A percentile compares a stretch with the other conserved stretches of the same genome.
These are phyloP conservation scores for Albugo candida DNA, from an alignment of 352 stramenopile genomes.

Conservation along the genomic window DNA sequence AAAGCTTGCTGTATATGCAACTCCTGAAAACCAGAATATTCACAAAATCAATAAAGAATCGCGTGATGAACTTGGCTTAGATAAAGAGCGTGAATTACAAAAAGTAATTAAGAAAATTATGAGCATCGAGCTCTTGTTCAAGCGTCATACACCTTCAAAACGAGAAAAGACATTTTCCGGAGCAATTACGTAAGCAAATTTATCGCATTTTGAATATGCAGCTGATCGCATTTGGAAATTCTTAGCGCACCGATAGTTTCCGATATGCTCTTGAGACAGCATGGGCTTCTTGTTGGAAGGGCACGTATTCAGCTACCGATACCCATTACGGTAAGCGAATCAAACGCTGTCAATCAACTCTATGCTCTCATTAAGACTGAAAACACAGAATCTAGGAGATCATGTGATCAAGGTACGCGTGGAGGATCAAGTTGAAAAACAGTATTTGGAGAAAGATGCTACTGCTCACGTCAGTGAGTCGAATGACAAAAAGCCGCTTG, in stretches of 20 bases:
- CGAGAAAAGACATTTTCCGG: slow-evolving; percentile 19
- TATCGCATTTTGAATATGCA: neutral
- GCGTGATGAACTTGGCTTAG: slow-evolving; percentile 19
- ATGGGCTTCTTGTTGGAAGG: slow-evolving; percentile 59
- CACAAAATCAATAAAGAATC: slow-evolving; percentile 55
- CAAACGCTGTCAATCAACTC: neutral
- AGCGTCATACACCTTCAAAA: slow-evolving; percentile 49
- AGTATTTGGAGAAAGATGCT: slow-evolving; percentile 11
- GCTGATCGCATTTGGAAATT: too few relatives aligned
- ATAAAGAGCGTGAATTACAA: slow-evolving; percentile 46
- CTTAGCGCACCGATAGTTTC: slow-evolving; percentile 59
- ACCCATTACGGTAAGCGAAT: slow-evolving; percentile 36
- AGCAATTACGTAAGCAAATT: neutral
- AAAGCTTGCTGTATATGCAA: slow-evolving; percentile 89
- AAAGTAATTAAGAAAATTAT: slow-evolving; percentile 35
- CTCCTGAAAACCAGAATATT: slow-evolving; percentile 72
- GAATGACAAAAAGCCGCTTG: slow-evolving; percentile 8
- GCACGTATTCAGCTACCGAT: slow-evolving; percentile 49
- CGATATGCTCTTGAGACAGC: slow-evolving; percentile 70
- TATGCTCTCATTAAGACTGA: neutral
- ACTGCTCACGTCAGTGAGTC: slow-evolving; percentile 7
- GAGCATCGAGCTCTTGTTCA: slow-evolving; percentile 49
- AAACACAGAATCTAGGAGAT: slow-evolving; percentile 31
- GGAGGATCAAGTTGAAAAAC: slow-evolving; percentile 51
- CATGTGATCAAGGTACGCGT: slow-evolving; percentile 71